These are phyloP conservation scores for Mycena leptocephala DNA, from an alignment of 768 basidiomycete species.

Conservation along the genomic window DNA sequence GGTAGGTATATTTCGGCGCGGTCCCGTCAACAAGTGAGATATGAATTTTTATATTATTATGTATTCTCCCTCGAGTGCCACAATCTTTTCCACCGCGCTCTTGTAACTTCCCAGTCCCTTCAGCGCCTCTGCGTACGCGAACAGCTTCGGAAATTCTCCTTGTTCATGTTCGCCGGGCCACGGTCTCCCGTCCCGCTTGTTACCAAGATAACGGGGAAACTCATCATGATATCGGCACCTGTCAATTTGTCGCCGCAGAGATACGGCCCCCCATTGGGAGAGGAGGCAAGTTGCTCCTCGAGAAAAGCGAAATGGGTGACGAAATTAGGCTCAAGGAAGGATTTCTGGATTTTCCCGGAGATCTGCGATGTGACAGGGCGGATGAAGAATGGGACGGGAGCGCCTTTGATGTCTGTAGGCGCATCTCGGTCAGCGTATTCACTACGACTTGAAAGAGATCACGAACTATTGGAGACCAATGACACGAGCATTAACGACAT, in stretches of 20 bases:
- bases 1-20: too few species aligned
- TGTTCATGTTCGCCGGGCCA: slow-evolving; percentile 1
- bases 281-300: slow-evolving; percentile 30
- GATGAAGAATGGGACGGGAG: slow-evolving; percentile 33
- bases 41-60: background rate
- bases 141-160: slow-evolving; percentile 29
- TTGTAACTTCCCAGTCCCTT: slow-evolving; percentile 28
- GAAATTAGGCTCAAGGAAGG: slow-evolving; percentile 19
- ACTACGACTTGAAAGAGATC: background rate
- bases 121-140: slow-evolving; percentile 26
- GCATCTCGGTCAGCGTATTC: background rate
- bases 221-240: slow-evolving; percentile 35
- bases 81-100: slow-evolving; percentile 34
- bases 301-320: slow-evolving; percentile 30
- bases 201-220: slow-evolving; percentile 1
- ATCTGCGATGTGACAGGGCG: slow-evolving; percentile 26
- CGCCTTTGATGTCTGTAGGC: slow-evolving; percentile 22
- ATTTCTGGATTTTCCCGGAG: slow-evolving; percentile 2
- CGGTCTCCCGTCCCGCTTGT: background rate
- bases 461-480: slow-evolving; percentile 1
- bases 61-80: slow-evolving; percentile 32
- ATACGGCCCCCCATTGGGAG: slow-evolving; percentile 30
- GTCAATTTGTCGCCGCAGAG: slow-evolving; percentile 27
- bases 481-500: slow-evolving; percentile 1
- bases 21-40: too few species aligned